Percentiles rank a stretch among this genome's conserved stretches.
phyloP scores from a whole-genome alignment of 352 stramenopile species.

The Pythium utonaiense region DNA sequence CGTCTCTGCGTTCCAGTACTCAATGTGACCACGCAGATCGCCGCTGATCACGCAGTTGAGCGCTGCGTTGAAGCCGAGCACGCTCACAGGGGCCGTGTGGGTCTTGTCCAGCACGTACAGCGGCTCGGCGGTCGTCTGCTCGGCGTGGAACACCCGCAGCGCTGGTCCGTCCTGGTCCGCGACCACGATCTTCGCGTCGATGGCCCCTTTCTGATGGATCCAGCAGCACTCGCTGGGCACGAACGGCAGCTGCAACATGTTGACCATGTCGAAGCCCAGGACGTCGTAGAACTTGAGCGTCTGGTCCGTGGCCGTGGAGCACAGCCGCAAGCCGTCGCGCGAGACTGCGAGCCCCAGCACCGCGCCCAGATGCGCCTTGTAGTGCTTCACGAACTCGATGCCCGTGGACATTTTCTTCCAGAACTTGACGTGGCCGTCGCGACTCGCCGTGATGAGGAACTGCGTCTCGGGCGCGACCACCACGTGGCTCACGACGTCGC shows the following conservation, averaged over 20 bases:
- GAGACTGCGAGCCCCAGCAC: constrained; percentile 87
- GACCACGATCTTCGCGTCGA: constrained; percentile 74
- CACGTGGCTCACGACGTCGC: constrained; percentile 91
- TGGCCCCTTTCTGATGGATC: constrained; percentile 56
- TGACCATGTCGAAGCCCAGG: constrained; percentile 96
- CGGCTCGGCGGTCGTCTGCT: constrained; percentile 47
- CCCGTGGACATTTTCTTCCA: constrained; percentile 97
- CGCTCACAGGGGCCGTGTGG: constrained; percentile 90
- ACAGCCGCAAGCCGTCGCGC: constrained; percentile 79
- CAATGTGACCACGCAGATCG: constrained; percentile 91
- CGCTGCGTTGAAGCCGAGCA: constrained; percentile 83
- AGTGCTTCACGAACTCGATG: constrained; percentile 99
- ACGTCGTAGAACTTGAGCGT: constrained; percentile 99
- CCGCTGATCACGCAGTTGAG: constrained; percentile 89
- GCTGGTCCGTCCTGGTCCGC: constrained; percentile 52
- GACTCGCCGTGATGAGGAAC: constrained; percentile 95
- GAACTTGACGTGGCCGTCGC: constrained; percentile 98
- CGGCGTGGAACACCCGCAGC: constrained; percentile 88
- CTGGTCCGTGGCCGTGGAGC: constrained; percentile 86
- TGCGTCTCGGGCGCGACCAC: constrained; percentile 90
- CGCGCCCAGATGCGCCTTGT: constrained; percentile 93
- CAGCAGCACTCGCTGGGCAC: constrained; percentile 71
- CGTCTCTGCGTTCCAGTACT: constrained; percentile 90
- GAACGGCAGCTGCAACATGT: constrained; percentile 91
- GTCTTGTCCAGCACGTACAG: constrained; percentile 72